A percentile compares a stretch with the other conserved stretches of the same genome.
Conservation (phyloP, 306 rosid genomes). For the Abrus pulchellus region DNA sequence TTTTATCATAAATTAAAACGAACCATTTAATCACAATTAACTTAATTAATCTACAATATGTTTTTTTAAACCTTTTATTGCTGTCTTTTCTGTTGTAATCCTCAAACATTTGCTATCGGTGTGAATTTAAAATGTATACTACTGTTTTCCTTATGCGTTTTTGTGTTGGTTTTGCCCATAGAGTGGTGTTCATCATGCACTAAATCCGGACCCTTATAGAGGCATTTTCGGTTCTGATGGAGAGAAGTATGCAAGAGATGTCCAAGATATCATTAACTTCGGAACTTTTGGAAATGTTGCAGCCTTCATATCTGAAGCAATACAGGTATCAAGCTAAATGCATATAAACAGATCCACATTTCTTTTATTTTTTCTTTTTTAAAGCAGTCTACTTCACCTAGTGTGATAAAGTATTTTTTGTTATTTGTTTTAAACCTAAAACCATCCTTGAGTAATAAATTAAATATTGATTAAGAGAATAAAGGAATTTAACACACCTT, state of each 20-base stretch:
- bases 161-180: constrained; percentile 44
- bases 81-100: background rate
- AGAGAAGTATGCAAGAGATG: constrained; percentile 84
- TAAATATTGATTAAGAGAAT: background rate
- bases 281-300: constrained; percentile 86
- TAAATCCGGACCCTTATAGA: constrained; percentile 92
- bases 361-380: background rate
- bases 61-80: background rate
- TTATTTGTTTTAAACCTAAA: background rate
- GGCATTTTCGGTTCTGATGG: constrained; percentile 90
- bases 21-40: background rate
- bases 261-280: constrained; percentile 73
- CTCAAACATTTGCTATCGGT: background rate
- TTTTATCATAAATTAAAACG: background rate
- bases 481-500: background rate
- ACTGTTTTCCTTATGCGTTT: background rate
- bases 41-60: background rate
- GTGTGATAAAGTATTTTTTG: no score
- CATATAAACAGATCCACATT: background rate
- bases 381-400: no score
- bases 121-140: background rate
- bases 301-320: constrained; percentile 84
- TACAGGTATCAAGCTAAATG: constrained; percentile 59
- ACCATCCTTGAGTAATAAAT: background rate
- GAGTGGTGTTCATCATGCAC: constrained; percentile 89